These are phyloP conservation scores for Phytophthora pistaciae DNA, from an alignment of 352 stramenopile genomes.

Conservation along the genomic window DNA sequence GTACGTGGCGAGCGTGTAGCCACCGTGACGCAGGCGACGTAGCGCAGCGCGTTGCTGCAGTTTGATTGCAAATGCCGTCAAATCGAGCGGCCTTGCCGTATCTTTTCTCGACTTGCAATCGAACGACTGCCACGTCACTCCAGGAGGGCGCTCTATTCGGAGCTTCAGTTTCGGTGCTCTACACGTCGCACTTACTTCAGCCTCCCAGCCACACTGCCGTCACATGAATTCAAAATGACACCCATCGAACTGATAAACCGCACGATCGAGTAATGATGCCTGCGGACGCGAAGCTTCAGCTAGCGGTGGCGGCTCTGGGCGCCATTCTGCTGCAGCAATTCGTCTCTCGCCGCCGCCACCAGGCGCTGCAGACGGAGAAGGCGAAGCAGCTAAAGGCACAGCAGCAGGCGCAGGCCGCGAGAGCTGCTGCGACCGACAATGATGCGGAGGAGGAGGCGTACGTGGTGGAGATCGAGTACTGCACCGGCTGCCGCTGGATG, in stretches of 20 bases:
- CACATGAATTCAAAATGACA: constrained; percentile 2
- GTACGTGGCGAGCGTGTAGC: not conserved
- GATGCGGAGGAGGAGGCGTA: constrained; percentile 34
- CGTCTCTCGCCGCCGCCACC: constrained; percentile 22
- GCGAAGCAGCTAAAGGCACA: constrained; percentile 14
- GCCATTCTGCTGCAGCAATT: constrained; percentile 60
- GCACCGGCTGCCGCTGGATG: constrained; percentile 92
- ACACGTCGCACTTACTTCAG: constrained; percentile 15
- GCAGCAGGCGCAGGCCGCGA: constrained; percentile 5
- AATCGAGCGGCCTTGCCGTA: constrained; percentile 5
- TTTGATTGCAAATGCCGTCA: constrained; percentile 34
- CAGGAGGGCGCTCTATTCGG: constrained; percentile 18
- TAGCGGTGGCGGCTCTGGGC: constrained; percentile 35
- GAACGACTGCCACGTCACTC: constrained; percentile 30
- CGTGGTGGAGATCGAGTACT: constrained; percentile 94
- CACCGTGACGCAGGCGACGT: constrained; percentile 31
- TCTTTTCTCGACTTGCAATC: constrained; percentile 23
- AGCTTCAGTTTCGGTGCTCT: constrained; percentile 21
- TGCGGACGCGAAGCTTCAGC: constrained; percentile 30
- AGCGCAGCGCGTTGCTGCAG: constrained; percentile 20
- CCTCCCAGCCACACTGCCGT: not conserved
- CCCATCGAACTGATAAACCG: not conserved
- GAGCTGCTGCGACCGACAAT: not conserved
- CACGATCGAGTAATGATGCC: constrained; percentile 20
- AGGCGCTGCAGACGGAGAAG: constrained; percentile 9